These are phyloP conservation scores for Paulownia fortunei DNA, from an alignment of 257 asterid genomes.

Conservation along the genomic window DNA sequence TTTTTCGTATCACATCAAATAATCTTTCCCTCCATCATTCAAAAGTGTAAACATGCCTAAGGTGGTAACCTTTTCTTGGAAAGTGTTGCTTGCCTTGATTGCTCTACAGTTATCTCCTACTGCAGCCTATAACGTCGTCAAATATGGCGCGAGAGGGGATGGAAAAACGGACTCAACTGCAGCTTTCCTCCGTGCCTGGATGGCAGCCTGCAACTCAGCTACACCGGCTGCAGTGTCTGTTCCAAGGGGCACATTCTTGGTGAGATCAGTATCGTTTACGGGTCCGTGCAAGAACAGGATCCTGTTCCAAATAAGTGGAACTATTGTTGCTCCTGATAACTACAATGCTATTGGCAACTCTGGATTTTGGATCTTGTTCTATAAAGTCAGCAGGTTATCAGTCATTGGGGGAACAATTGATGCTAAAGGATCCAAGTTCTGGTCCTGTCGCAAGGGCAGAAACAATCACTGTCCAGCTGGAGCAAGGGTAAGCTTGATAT, in stretches of 20 bases:
- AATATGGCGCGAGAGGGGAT: constrained; percentile 72
- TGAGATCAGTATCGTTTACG: constrained; percentile 44
- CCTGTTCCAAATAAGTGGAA: constrained; percentile 56
- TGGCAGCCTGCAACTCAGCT: constrained; percentile 66
- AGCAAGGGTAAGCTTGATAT: constrained; percentile 56
- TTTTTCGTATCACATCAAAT: not conserved
- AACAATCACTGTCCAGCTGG: constrained; percentile 57
- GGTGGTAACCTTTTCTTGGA: not conserved
- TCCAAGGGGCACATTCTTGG: constrained; percentile 59
- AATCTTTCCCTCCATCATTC: constrained; percentile 26
- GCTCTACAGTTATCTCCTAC: constrained; percentile 16
- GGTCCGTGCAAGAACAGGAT: constrained; percentile 75
- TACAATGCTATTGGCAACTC: constrained; percentile 52
- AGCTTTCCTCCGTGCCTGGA: constrained; percentile 70
- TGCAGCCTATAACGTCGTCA: constrained; percentile 59
- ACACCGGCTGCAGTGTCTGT: constrained; percentile 58
- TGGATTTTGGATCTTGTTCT: constrained; percentile 64
- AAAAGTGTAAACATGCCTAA: constrained; percentile 24
- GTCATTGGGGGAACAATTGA: constrained; percentile 71
- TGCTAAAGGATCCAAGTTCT: constrained; percentile 62
- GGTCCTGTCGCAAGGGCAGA: constrained; percentile 55
- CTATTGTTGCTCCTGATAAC: constrained; percentile 64
- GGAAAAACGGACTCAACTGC: constrained; percentile 72
- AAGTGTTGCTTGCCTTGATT: constrained; percentile 20
- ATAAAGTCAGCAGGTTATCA: constrained; percentile 60